phyloP scores from a whole-genome alignment of 345 rosid genomes.

The Microcos paniculata region DNA sequence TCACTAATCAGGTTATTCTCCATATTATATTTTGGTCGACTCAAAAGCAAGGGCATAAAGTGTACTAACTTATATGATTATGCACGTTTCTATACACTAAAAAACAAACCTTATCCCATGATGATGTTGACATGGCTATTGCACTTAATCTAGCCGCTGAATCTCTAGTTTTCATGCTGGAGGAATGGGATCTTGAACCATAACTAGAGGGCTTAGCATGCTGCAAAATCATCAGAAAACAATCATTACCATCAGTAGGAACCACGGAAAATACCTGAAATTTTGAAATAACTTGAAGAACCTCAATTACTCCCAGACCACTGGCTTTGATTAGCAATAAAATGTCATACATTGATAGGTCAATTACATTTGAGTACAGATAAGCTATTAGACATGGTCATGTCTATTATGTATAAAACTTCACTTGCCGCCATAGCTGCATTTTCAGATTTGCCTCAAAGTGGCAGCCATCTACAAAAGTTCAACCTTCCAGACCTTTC shows the following conservation, averaged over 20 bases:
- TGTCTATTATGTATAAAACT: background rate
- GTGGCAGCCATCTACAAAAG: background rate
- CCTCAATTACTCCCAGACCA: background rate
- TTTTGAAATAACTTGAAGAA: background rate
- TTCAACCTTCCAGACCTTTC: background rate
- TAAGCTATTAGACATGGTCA: background rate
- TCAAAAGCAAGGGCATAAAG: background rate
- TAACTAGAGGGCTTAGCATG: conserved; percentile 52
- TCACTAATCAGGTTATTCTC: background rate
- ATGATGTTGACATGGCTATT: conserved; percentile 37
- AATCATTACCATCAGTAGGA: background rate
- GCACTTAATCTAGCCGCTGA: conserved; percentile 34
- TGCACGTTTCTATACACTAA: background rate
- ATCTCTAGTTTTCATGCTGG: conserved; percentile 43
- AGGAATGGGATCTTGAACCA: conserved; percentile 59
- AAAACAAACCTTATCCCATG: conserved; percentile 76
- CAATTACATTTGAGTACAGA: background rate
- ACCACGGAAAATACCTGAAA: background rate
- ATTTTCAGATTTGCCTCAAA: background rate
- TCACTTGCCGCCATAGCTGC: background rate
- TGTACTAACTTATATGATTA: background rate
- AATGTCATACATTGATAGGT: background rate
- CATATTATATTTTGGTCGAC: background rate
- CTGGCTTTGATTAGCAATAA: background rate
- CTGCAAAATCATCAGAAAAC: conserved; percentile 38